Evolutionary conservation across 306 rosid species (phyloP).

Genomic region (Abrus precatorius): DNA sequence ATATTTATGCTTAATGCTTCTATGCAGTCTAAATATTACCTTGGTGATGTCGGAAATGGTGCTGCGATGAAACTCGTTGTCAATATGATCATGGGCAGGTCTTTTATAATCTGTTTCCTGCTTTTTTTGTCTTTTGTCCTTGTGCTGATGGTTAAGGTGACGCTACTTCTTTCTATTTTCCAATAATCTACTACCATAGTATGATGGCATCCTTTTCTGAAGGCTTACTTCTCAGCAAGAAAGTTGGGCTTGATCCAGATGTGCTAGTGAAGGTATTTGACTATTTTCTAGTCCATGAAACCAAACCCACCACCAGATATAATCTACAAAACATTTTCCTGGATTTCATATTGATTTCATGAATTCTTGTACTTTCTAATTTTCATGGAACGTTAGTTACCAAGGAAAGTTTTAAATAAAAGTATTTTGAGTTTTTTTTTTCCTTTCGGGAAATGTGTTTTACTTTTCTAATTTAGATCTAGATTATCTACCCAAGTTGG

Average conservation of each 20-base stretch:
- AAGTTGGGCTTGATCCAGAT: slow-evolving; percentile 89
- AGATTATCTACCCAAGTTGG: slow-evolving; percentile 6
- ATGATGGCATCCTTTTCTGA: slow-evolving; percentile 99
- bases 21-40: slow-evolving; percentile 85
- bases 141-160: slow-evolving; percentile 42
- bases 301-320: slow-evolving; percentile 15
- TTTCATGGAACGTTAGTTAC: neutral
- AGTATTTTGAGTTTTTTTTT: neutral
- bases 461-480: neutral
- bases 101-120: slow-evolving; percentile 28
- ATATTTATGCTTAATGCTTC: slow-evolving; percentile 45
- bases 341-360: slow-evolving; percentile 7
- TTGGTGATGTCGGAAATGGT: slow-evolving; percentile 95
- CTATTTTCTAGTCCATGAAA: slow-evolving; percentile 49
- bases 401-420: neutral
- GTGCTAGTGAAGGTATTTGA: slow-evolving; percentile 86
- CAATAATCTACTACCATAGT: slow-evolving; percentile 50
- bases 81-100: slow-evolving; percentile 99
- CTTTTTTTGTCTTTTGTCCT: slow-evolving; percentile 39
- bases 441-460: neutral
- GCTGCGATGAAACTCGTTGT: slow-evolving; percentile 99
- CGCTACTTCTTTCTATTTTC: slow-evolving; percentile 31
- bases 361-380: neutral
- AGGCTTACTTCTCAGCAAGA: slow-evolving; percentile 88
- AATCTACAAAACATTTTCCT: neutral